Base-by-base conservation (phyloP, 495 filamentous ascomycete species). In the Lichina pygmaea region DNA sequence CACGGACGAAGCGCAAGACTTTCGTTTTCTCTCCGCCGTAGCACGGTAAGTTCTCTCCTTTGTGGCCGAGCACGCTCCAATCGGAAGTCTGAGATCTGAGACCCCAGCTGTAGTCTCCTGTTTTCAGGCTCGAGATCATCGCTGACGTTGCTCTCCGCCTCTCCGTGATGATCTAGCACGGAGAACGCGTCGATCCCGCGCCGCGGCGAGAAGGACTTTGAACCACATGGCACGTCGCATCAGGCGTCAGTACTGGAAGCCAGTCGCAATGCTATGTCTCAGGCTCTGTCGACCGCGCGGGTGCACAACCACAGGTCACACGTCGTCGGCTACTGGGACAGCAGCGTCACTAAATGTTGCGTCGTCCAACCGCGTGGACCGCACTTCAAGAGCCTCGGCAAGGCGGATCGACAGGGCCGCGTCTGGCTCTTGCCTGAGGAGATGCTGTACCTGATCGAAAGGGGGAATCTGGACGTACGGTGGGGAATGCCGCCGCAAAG, bases 181-280 rank as follows among this genome's bases (percentile, higher is more conserved):
- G 45, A 60, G 30, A 52, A 62, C 40, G 49, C 60, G 7, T 58
- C 61, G 11, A 64, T 86, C 34, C 81, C 81, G 36, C 75, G 72
- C 49, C 78, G 80, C 47, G 89, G 89, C 43, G 81, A 89, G 55
- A 97, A 97, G 58, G 89, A 97, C 63, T 97, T 94, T 58, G 89
- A 94, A 60, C 72, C 80, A 11, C 81, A 95, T 58, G 81, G 78
- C 47, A 95, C 89, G 11, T 63, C 71, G 41, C 71, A 77, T 46
- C 89, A 97, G 59, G 70, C 73, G 50, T 60, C 68, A 44, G 68
- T 76, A 24, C 77, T 97, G 42, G 72, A 74, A 49, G 72, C 78
- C 17, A 86, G 81, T 31, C 73, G 86, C n/a, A 62, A 67, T 46
- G 89, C 86, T 0, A 93, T 97, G 85, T 75, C 86, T 58, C 74